phyloP scores from a whole-genome alignment of 2,329 filamentous ascomycete genomes.

The Acephala macrosclerotiorum region DNA sequence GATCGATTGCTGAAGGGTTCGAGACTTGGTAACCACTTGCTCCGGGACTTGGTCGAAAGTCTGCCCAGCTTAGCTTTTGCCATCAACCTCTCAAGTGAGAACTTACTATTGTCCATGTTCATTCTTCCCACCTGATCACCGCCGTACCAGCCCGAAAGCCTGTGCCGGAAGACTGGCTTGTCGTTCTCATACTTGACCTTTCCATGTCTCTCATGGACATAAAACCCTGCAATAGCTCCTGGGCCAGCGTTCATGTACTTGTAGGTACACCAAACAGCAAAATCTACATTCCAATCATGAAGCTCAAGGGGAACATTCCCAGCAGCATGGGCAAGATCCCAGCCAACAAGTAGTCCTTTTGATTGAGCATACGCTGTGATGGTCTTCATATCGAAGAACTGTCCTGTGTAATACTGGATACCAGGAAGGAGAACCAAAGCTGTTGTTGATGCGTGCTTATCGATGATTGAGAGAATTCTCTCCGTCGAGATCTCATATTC shows the following conservation, averaged over 20 bases:
- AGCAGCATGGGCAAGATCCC: slow-evolving; percentile 87
- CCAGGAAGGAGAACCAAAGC: slow-evolving; percentile 84
- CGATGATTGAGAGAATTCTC: slow-evolving; percentile 75
- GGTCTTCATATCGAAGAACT: slow-evolving; percentile 80
- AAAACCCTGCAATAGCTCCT: slow-evolving; percentile 80
- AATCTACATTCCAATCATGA: slow-evolving; percentile 91
- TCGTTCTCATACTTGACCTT: slow-evolving; percentile 55
- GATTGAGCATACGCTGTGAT: slow-evolving; percentile 81
- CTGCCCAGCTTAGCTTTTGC: slow-evolving; percentile 41
- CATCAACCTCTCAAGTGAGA: not conserved
- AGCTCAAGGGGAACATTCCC: slow-evolving; percentile 82
- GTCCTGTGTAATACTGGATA: slow-evolving; percentile 92
- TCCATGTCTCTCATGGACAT: slow-evolving; percentile 80
- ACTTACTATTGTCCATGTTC: slow-evolving; percentile 73
- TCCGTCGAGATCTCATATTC: slow-evolving; percentile 72
- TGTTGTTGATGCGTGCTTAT: slow-evolving; percentile 74
- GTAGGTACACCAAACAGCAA: slow-evolving; percentile 93
- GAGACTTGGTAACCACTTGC: slow-evolving; percentile 86
- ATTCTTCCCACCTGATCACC: slow-evolving; percentile 79
- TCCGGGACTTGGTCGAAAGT: slow-evolving; percentile 78
- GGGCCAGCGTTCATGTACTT: slow-evolving; percentile 92
- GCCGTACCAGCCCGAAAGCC: slow-evolving; percentile 88
- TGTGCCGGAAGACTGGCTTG: slow-evolving; percentile 63
- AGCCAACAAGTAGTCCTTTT: slow-evolving; percentile 77
- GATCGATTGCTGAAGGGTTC: slow-evolving; percentile 82